Conservation (phyloP, 2,329 filamentous ascomycete species). For the Dothistroma septosporum region DNA sequence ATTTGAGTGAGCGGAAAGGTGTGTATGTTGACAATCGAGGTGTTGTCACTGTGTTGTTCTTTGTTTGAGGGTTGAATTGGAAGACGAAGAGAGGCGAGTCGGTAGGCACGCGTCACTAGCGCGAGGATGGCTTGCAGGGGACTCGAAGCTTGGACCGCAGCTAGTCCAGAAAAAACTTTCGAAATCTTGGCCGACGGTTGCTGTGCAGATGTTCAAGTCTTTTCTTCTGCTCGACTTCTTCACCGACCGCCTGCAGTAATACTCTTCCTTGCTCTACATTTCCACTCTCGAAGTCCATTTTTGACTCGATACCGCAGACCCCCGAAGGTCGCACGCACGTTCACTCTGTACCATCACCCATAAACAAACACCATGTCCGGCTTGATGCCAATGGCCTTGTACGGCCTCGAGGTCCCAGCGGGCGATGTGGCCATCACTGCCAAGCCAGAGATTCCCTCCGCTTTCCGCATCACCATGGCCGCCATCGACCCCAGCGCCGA, state of each 20-base stretch:
- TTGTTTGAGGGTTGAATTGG: background rate
- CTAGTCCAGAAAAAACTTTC: background rate
- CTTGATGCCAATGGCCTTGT: slow-evolving; percentile 64
- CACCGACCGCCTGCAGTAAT: background rate
- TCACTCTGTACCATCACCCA: slow-evolving; percentile 8
- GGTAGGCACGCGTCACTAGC: slow-evolving; percentile 1
- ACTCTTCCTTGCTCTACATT: background rate
- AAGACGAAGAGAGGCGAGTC: background rate
- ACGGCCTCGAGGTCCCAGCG: slow-evolving; percentile 84
- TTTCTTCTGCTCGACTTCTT: background rate
- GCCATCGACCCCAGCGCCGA: slow-evolving; percentile 86
- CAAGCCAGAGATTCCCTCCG: slow-evolving; percentile 72
- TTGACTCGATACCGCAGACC: slow-evolving; percentile 8
- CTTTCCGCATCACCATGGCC: slow-evolving; percentile 97
- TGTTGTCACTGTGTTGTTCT: background rate
- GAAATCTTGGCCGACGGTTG: background rate
- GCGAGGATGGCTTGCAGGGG: background rate
- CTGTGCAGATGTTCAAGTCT: background rate
- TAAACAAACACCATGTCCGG: slow-evolving; percentile 22
- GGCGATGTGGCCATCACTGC: slow-evolving; percentile 80
- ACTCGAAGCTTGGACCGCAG: background rate
- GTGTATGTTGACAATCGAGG: background rate
- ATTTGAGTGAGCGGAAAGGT: background rate
- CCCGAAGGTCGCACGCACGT: slow-evolving; percentile 14
- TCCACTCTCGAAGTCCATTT: background rate